Percentiles rank a stretch among this genome's conserved stretches.
Conservation (phyloP, 257 asterid species). For the Nicotiana paniculata region DNA sequence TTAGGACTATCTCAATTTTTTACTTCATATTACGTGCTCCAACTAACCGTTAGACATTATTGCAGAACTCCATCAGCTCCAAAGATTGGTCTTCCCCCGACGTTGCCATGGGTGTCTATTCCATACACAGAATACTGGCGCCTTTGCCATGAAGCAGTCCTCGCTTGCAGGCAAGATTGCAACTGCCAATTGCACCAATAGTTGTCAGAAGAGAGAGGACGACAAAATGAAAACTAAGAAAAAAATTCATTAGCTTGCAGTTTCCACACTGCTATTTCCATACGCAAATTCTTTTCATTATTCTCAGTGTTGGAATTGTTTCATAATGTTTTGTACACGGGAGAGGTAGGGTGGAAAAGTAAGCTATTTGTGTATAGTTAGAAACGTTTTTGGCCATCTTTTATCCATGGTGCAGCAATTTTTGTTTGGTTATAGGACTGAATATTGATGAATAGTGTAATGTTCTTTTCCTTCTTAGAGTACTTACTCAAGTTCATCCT, state of each 20-base stretch:
- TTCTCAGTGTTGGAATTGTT: not conserved
- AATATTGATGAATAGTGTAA: not conserved
- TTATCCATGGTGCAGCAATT: constrained; percentile 6
- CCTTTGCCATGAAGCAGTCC: constrained; percentile 55
- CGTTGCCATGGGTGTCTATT: constrained; percentile 67
- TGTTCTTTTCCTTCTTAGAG: not conserved
- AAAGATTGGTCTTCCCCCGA: constrained; percentile 38
- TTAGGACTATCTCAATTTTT: too few relatives aligned
- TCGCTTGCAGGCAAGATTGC: constrained; percentile 40
- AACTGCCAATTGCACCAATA: constrained; percentile 10
- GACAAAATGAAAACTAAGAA: not conserved
- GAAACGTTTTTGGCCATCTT: not conserved
- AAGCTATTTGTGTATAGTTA: constrained; percentile 3
- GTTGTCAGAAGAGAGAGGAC: not conserved
- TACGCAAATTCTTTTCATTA: not conserved
- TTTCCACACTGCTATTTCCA: not conserved
- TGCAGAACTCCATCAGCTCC: constrained; percentile 51
- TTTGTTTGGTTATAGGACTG: not conserved
- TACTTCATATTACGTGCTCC: too few relatives aligned
- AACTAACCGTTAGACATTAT: too few relatives aligned
- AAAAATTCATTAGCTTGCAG: not conserved
- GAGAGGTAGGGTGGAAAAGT: not conserved
- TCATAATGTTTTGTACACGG: not conserved
- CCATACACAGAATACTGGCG: constrained; percentile 76
- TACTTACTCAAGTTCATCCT: not conserved